Evolutionary conservation across 2,329 filamentous ascomycete genomes (phyloP).

Genomic region (Colletotrichum karsti): DNA sequence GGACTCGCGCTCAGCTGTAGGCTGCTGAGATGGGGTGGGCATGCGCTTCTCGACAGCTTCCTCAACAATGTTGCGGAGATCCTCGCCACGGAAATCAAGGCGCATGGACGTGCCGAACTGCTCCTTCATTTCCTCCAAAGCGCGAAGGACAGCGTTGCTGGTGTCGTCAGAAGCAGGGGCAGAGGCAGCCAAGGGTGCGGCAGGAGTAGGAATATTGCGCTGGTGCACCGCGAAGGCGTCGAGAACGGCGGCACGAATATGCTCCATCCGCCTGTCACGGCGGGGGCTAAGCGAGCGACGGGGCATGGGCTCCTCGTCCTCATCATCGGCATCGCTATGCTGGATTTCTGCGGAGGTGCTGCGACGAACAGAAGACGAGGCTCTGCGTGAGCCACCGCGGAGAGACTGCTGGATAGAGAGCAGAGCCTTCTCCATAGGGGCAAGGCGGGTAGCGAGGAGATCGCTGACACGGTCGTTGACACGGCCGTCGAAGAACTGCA

Average conservation of each 20-base stretch:
- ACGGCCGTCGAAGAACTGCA: constrained; percentile 89
- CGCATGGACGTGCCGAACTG: constrained; percentile 56
- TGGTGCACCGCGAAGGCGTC: constrained; percentile 76
- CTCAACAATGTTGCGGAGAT: constrained; percentile 70
- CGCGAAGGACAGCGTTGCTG: constrained; percentile 66
- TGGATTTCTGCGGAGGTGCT: constrained; percentile 75
- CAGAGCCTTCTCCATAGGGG: constrained; percentile 83
- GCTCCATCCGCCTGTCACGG: constrained; percentile 82
- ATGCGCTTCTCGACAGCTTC: constrained; percentile 68
- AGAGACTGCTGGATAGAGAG: constrained; percentile 78
- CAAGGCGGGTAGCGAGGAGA: constrained; percentile 78
- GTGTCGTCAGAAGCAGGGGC: constrained; percentile 38
- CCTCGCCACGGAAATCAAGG: constrained; percentile 55
- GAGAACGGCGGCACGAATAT: constrained; percentile 76
- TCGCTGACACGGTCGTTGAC: constrained; percentile 87
- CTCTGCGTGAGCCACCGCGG: constrained; percentile 62
- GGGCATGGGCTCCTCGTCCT: constrained; percentile 77
- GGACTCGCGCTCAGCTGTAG: not conserved
- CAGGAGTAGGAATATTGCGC: constrained; percentile 44
- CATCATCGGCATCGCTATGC: constrained; percentile 93
- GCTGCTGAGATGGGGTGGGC: constrained; percentile 49
- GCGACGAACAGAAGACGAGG: constrained; percentile 63
- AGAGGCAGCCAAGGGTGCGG: constrained; percentile 34
- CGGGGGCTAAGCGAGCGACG: constrained; percentile 80
- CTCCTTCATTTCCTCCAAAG: constrained; percentile 70